phyloP scores from a whole-genome alignment of 805 yeast genomes.

The Metschnikowia corniflorae region DNA sequence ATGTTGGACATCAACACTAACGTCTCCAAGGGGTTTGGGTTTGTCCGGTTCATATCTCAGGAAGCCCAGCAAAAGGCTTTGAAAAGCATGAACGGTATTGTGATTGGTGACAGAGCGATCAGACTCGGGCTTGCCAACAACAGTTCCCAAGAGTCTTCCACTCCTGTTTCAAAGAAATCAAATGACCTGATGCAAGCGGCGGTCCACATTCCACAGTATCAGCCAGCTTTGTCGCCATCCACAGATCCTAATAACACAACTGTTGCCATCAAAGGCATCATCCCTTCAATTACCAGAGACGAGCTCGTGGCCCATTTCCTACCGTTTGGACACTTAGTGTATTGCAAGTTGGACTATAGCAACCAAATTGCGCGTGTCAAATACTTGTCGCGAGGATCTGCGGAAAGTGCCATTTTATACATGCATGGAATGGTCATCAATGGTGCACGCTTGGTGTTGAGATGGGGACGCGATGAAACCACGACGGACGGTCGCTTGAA shows the following conservation, averaged over 20 bases:
- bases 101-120: conserved; percentile 70
- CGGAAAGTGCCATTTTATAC: conserved; percentile 35
- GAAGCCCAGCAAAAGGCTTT: conserved; percentile 70
- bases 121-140: conserved; percentile 57
- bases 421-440: conserved; percentile 29
- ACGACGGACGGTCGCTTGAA: conserved; percentile 5
- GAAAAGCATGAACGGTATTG: conserved; percentile 76
- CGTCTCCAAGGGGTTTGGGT: conserved; percentile 81
- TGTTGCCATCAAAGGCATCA: conserved; percentile 64
- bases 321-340: conserved; percentile 54
- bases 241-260: conserved; percentile 84
- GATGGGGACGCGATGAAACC: conserved; percentile 30
- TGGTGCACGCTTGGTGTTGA: conserved; percentile 26
- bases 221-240: conserved; percentile 56
- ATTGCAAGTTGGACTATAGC: conserved; percentile 21
- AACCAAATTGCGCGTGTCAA: conserved; percentile 23
- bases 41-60: conserved; percentile 69
- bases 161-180: conserved; percentile 3
- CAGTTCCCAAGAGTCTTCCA: conserved; percentile 5
- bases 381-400: conserved; percentile 30
- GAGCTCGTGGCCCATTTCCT: conserved; percentile 60
- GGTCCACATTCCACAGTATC: conserved; percentile 37
- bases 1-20: conserved; percentile 72
- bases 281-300: conserved; percentile 53
- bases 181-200: conserved; percentile 7